A percentile compares a stretch with the other conserved stretches of the same genome.
Evolutionary conservation across 1,284 basidiomycete species (phyloP).

Genomic region (Rhodotorula sp.): DNA sequence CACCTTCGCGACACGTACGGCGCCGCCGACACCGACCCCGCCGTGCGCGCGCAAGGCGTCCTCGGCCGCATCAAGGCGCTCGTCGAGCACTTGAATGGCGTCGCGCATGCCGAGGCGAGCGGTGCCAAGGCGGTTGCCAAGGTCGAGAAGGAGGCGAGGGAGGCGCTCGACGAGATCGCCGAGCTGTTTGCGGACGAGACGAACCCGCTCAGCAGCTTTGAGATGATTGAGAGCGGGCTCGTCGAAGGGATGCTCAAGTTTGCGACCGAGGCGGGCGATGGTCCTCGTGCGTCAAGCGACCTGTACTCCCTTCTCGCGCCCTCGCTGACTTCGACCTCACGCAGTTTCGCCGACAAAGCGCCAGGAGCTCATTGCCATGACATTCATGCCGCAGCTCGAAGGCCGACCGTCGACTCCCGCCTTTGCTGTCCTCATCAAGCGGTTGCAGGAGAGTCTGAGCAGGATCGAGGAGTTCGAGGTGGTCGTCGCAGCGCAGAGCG

Average conservation of each 20-base stretch:
- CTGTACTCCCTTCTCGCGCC: no score
- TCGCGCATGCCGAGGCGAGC: conserved; percentile 5
- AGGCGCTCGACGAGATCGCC: conserved; percentile 56
- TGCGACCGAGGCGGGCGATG: conserved; percentile 65
- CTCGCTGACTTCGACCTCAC: background rate
- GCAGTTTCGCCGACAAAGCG: conserved; percentile 27
- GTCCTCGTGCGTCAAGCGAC: conserved; percentile 51
- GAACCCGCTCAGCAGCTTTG: conserved; percentile 86
- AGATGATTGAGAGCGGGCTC: conserved; percentile 87
- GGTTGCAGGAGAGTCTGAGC: conserved; percentile 87
- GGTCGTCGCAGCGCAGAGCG: conserved; percentile 70
- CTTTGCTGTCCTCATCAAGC: conserved; percentile 81
- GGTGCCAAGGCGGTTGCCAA: conserved; percentile 11
- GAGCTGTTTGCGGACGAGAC: conserved; percentile 69
- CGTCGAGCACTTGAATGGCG: conserved; percentile 34
- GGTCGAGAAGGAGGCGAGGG: conserved; percentile 22
- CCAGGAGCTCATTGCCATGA: conserved; percentile 34
- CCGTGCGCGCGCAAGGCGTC: conserved; percentile 61
- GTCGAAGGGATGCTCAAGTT: conserved; percentile 83
- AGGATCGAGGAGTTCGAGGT: conserved; percentile 94
- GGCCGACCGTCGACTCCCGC: conserved; percentile 54
- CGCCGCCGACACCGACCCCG: conserved; percentile 49
- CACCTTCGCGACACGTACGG: conserved; percentile 78
- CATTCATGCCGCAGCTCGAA: conserved; percentile 34
- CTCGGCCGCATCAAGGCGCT: conserved; percentile 52